Conservation (phyloP, 805 yeast species). For the Candida chauliodis region DNA sequence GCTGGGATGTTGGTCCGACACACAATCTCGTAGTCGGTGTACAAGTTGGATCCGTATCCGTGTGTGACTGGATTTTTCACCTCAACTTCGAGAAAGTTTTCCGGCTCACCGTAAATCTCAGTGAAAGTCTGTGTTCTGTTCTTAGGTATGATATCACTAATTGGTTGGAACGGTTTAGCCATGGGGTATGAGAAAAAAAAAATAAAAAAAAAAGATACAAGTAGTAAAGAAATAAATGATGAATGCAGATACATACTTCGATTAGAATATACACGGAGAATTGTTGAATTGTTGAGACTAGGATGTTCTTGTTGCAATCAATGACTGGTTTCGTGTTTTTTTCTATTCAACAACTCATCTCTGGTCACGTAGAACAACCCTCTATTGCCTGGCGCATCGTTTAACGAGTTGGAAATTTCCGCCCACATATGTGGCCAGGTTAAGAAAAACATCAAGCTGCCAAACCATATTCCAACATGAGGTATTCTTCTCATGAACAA, state of each 20-base stretch:
- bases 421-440: conserved; percentile 36
- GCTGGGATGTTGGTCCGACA: conserved; percentile 91
- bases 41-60: conserved; percentile 60
- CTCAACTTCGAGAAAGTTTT: conserved; percentile 88
- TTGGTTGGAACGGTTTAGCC: conserved; percentile 42
- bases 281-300: too few species aligned
- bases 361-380: conserved; percentile 6
- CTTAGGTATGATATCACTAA: conserved; percentile 39
- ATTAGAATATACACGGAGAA: too few species aligned
- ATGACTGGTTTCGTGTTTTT: neutral
- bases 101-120: conserved; percentile 91
- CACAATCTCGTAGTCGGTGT: conserved; percentile 86
- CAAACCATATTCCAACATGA: conserved; percentile 26
- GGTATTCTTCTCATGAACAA: conserved; percentile 30
- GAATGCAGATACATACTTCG: too few species aligned
- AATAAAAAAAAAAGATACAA: neutral
- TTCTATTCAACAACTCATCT: neutral
- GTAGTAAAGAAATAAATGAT: too few species aligned
- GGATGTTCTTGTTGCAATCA: too few species aligned
- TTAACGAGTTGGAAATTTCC: conserved; percentile 18
- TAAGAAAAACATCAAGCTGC: conserved; percentile 25
- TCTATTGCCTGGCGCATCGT: conserved; percentile 27
- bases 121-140: conserved; percentile 60
- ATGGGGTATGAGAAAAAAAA: conserved; percentile 11
- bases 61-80: conserved; percentile 81